Base-by-base conservation (phyloP, 2,329 filamentous ascomycete genomes). In the Trichophyton rubrum region DNA sequence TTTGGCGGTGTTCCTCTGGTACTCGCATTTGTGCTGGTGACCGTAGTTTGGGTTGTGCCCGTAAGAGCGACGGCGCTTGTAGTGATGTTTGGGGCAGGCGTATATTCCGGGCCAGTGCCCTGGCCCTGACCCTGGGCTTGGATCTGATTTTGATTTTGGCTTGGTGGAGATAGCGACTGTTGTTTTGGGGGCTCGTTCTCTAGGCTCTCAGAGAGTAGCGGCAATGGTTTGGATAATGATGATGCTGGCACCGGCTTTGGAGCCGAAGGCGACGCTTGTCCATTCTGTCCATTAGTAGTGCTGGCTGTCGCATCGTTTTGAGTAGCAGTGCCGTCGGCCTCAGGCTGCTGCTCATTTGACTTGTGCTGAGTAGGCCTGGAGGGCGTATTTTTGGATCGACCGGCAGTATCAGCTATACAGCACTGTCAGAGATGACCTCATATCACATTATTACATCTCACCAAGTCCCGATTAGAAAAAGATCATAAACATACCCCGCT, bases 401-500 rank as follows among this genome's bases (percentile, higher is more conserved):
- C 72, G 11, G 72, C 65, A 61, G 72, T 67, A 63, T 73, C 71
- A 72, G 58, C 53, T 47, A 38, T 45, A 41, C 27, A 47, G 3
- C 49, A 35, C 27, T 27, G 49, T 55, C 49, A 55, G 49, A 53
- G 49, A 35, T 27, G 49, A 55, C 22, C 49, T 24, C 45, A 49
- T 24, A 15, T 22, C 20, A 17, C 6, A 27, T 35, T 35, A 13
- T 15, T 53, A 30, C 27, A 7, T 15, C 5, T n/a, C 15, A 13
- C 15, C 5, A n/a, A 13, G 17, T 33, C 47, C 17, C 24, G 30
- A 33, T 2, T 35, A 58, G 13, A 20, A 45, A 47, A 45, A 13
- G 20, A 47, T 3, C 2, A 47, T 47, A 20, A 24, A 75, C 81
- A 74, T 80, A 89, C 90, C 89, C 86, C 88, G 90, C 65, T 85